These are phyloP conservation scores for Solanum medicagineum DNA, from an alignment of 257 asterid genomes.

Conservation along the genomic window DNA sequence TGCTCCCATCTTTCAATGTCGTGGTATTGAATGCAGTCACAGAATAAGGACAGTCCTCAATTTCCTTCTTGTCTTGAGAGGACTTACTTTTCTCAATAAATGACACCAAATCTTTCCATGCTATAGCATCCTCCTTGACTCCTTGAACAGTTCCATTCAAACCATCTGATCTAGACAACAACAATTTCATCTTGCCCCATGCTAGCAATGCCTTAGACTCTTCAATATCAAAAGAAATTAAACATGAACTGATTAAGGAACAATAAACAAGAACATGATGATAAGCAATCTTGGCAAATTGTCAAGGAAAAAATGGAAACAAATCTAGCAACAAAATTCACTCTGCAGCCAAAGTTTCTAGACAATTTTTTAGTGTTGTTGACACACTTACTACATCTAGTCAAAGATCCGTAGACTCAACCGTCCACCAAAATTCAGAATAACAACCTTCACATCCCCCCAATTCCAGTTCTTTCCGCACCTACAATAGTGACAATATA, in stretches of 20 bases:
- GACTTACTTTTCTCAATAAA: constrained; percentile 22
- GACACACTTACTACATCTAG: not conserved
- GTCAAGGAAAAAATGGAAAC: not conserved
- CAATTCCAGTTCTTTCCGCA: constrained; percentile 75
- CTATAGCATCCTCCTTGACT: constrained; percentile 55
- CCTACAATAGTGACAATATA: constrained; percentile 31
- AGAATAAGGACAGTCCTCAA: constrained; percentile 37
- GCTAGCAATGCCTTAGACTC: constrained; percentile 31
- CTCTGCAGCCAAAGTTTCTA: not conserved
- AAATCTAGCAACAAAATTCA: not conserved
- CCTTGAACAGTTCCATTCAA: constrained; percentile 80
- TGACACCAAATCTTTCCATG: constrained; percentile 38
- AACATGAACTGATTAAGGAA: not conserved
- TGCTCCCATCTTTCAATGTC: constrained; percentile 11
- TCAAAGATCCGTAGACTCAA: constrained; percentile 16
- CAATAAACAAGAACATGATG: not conserved
- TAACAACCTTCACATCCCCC: constrained; percentile 68
- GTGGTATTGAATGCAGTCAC: constrained; percentile 26
- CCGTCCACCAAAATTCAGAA: constrained; percentile 98
- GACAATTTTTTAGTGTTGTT: not conserved
- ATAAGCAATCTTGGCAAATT: not conserved
- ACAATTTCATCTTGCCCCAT: constrained; percentile 48
- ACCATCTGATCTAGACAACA: constrained; percentile 76
- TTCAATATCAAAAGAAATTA: not conserved
- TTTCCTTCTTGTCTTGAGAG: not conserved